Percentiles rank a stretch among this genome's conserved stretches.
Evolutionary conservation across 768 basidiomycete species (phyloP).

Genomic region (Lentinula edodes): DNA sequence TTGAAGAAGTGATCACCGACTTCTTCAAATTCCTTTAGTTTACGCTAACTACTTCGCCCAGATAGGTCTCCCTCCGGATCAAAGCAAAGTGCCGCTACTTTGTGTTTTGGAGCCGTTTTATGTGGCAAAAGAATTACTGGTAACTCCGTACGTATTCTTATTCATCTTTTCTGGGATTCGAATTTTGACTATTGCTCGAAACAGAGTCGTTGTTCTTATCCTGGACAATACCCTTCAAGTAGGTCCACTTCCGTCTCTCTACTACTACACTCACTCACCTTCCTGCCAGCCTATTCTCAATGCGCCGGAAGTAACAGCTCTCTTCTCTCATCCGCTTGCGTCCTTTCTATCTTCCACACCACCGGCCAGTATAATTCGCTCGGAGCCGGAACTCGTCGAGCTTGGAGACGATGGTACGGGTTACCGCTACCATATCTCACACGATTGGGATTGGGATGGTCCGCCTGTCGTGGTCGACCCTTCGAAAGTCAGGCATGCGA

Average conservation of each 20-base stretch:
- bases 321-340: slow-evolving; percentile 82
- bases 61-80: slow-evolving; percentile 81
- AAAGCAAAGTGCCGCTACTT: slow-evolving; percentile 62
- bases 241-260: slow-evolving; percentile 10
- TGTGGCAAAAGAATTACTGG: slow-evolving; percentile 64
- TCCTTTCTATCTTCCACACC: slow-evolving; percentile 63
- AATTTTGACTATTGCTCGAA: not conserved
- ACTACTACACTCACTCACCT: not conserved
- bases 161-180: not conserved
- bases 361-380: slow-evolving; percentile 26
- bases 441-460: slow-evolving; percentile 45
- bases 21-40: too few species aligned
- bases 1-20: slow-evolving; percentile 63
- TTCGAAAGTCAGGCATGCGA: not conserved
- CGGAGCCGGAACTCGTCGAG: slow-evolving; percentile 49
- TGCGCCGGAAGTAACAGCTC: slow-evolving; percentile 64
- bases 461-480: slow-evolving; percentile 13
- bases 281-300: slow-evolving; percentile 69
- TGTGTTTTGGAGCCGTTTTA: slow-evolving; percentile 79
- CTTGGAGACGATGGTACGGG: not conserved
- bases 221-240: slow-evolving; percentile 74
- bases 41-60: slow-evolving; percentile 20
- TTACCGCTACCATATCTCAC: slow-evolving; percentile 55
- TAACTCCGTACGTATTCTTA: slow-evolving; percentile 68
- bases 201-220: slow-evolving; percentile 80